Percentiles rank a stretch among this genome's conserved stretches.
Conservation (phyloP, 73 alveolate species). For the Paramecium biaurelia region DNA sequence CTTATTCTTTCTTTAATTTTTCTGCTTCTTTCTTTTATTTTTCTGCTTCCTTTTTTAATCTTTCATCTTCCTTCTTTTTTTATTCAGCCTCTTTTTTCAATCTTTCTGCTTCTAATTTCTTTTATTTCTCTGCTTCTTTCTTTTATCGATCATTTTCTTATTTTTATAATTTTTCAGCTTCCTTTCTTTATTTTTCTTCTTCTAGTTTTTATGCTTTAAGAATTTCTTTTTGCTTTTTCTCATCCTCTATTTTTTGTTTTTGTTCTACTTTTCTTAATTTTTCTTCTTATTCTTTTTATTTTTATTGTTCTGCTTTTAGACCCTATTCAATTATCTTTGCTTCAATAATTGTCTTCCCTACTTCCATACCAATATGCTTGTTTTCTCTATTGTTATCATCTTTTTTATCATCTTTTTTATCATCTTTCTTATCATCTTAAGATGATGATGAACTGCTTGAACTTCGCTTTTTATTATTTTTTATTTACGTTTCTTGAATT, state of each 20-base stretch:
- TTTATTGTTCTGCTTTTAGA: neutral
- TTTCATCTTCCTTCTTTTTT: neutral
- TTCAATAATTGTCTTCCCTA: neutral
- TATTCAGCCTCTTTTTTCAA: neutral
- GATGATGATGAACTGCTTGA: neutral
- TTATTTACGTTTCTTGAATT: neutral
- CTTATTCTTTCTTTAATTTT: neutral
- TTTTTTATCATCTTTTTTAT: neutral
- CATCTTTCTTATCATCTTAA: neutral
- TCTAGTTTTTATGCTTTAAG: neutral
- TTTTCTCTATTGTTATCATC: neutral
- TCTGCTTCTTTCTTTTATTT: slow-evolving; percentile 14
- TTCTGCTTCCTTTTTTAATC: neutral
- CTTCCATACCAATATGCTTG: neutral
- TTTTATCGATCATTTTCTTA: neutral
- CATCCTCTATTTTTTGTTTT: neutral
- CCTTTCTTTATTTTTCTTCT: slow-evolving; percentile 4
- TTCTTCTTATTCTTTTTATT: neutral
- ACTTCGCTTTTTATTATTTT: neutral
- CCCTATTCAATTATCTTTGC: neutral
- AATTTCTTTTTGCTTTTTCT: neutral
- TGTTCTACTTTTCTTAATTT: neutral
- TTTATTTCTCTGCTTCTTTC: neutral
- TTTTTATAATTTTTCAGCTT: slow-evolving; percentile 3
- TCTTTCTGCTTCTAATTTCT: neutral